Base-by-base conservation (phyloP, 768 basidiomycete species). In the Hysterangium stoloniferum region DNA sequence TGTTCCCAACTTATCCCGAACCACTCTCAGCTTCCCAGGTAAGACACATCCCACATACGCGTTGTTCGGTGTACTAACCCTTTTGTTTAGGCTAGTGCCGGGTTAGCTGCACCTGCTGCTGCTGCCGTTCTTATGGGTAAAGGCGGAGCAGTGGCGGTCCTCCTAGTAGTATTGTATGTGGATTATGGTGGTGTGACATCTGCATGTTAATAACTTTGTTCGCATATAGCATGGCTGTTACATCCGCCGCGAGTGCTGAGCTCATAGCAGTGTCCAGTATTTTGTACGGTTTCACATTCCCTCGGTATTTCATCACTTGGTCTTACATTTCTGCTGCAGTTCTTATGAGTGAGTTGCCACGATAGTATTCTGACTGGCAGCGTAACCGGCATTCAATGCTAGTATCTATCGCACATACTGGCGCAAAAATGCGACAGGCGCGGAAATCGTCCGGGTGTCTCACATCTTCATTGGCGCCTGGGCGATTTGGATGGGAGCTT, bases 1-100 rank as follows among this genome's bases (percentile, higher is more conserved):
- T 61, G 32, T 79, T 78, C 56, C 78, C 78, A 2, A 79, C 78
- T 0, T 79, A 72, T 56, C 68, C 78, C 35, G 66, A 70, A 46
- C 61, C 73, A 15, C 56, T 72, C 31, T 67, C 69, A 0, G 58
- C 67, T 13, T 43, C 57, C 17, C 57, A 62, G 38, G 45, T 48
- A 22, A 22, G 40, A 11, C 19, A 8, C 20, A 48, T 37, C 4
- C 24, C 22, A 12, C 19, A 36, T 37, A 9, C 34, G 20, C 11
- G 22, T 4, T 48, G 20, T 8, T 47, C 24, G 58, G 17, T 12
- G 13, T 17, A 22, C 20, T 20, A 4, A 48, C 19, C 13, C 1
- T 5, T 4, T 22, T 20, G 28, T 17, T 25, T 65, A 72, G 56
- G 60, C 64, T 1, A 71, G 67, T 36, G 71, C 71, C 11, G 74